Conservation (phyloP, 139 green algal genomes). For the Coccomyxa sp. region DNA sequence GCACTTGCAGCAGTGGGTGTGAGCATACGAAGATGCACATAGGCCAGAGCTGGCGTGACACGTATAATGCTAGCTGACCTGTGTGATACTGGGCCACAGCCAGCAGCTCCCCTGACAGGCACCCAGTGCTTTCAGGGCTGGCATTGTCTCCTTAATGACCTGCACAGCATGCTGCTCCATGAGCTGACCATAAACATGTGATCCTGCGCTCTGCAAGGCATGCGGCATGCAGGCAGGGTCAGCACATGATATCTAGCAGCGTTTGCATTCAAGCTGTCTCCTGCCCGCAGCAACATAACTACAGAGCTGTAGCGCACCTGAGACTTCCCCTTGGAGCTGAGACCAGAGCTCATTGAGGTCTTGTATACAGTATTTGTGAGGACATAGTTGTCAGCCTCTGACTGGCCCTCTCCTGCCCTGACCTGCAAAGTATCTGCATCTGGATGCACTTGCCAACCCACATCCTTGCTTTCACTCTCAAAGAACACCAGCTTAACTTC, state of each 20-base stretch:
- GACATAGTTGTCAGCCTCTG: constrained; percentile 39
- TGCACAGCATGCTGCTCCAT: constrained; percentile 1
- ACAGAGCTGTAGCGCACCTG: constrained; percentile 39
- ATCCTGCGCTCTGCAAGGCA: neutral
- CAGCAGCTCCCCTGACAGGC: constrained; percentile 23
- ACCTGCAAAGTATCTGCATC: too few relatives aligned
- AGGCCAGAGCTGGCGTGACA: too few relatives aligned
- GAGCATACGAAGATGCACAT: too few relatives aligned
- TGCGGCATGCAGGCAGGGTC: neutral
- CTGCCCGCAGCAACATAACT: neutral
- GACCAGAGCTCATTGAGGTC: constrained; percentile 42
- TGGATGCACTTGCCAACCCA: too few relatives aligned
- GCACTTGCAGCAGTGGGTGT: too few relatives aligned
- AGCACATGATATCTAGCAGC: neutral
- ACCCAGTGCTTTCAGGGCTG: constrained; percentile 23
- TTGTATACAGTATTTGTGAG: constrained; percentile 74
- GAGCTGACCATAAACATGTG: neutral
- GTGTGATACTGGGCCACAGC: constrained; percentile 42
- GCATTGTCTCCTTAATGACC: constrained; percentile 31
- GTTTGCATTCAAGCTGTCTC: neutral
- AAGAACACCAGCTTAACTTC: neutral
- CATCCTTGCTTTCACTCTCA: too few relatives aligned
- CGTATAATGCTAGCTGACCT: constrained; percentile 7
- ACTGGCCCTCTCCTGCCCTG: constrained; percentile 57
- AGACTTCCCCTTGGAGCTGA: constrained; percentile 47